Conservation (phyloP, 2,329 filamentous ascomycete species). For the Penicillium occitanis region DNA sequence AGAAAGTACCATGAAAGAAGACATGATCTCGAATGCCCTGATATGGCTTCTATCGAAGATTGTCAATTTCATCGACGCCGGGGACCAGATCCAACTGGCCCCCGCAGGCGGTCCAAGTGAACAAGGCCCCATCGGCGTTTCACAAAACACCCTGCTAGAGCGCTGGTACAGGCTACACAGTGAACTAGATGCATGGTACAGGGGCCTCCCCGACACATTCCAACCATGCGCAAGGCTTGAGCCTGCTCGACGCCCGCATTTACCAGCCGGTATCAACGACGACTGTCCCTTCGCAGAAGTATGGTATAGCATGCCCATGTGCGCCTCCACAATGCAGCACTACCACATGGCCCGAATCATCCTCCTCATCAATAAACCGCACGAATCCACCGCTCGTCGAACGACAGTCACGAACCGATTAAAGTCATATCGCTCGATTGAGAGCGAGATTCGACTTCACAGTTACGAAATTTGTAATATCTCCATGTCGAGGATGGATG, state of each 20-base stretch:
- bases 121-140: slow-evolving; percentile 34
- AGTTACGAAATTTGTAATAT: slow-evolving; percentile 64
- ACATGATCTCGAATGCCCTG: slow-evolving; percentile 63
- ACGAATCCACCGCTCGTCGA: slow-evolving; percentile 47
- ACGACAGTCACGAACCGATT: slow-evolving; percentile 56
- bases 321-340: slow-evolving; percentile 59
- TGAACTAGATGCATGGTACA: slow-evolving; percentile 61
- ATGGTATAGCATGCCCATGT: slow-evolving; percentile 67
- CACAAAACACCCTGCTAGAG: slow-evolving; percentile 46
- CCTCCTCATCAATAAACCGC: slow-evolving; percentile 45
- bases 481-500: slow-evolving; percentile 57
- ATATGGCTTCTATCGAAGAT: slow-evolving; percentile 67
- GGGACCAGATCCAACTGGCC: slow-evolving; percentile 49
- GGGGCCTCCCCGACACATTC: slow-evolving; percentile 60
- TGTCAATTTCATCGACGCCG: slow-evolving; percentile 62
- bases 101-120: slow-evolving; percentile 28
- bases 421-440: slow-evolving; percentile 58
- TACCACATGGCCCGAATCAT: slow-evolving; percentile 47
- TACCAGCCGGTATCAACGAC: slow-evolving; percentile 28
- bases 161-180: slow-evolving; percentile 54
- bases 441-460: slow-evolving; percentile 57
- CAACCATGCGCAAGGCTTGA: slow-evolving; percentile 55
- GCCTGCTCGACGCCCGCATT: slow-evolving; percentile 30
- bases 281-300: slow-evolving; percentile 53
- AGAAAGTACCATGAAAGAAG: slow-evolving; percentile 58